These are phyloP conservation scores for Sarcodon aspratus DNA, from an alignment of 768 basidiomycete species.

Conservation along the genomic window DNA sequence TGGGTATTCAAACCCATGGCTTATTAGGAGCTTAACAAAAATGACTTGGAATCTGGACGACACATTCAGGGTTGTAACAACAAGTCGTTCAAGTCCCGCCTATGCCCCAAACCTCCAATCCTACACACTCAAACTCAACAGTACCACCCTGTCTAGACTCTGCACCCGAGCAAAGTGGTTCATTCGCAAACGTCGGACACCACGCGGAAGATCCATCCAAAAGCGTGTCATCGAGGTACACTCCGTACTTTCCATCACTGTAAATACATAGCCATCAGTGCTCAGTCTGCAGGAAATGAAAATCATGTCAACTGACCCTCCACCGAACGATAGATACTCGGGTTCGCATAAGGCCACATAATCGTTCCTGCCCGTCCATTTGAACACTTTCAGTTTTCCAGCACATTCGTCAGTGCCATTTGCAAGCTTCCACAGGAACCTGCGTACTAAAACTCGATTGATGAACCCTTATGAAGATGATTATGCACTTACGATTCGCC, in stretches of 20 bases:
- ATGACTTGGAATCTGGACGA: no score
- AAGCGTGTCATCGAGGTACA: conserved; percentile 78
- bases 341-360: conserved; percentile 84
- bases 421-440: conserved; percentile 68
- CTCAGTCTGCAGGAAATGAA: conserved; percentile 1
- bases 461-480: no score
- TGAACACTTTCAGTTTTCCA: conserved; percentile 45
- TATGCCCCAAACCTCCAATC: conserved; percentile 85
- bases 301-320: conserved; percentile 51
- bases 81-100: conserved; percentile 17
- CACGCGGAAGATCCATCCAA: conserved; percentile 74
- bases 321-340: conserved; percentile 78
- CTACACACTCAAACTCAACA: conserved; percentile 80
- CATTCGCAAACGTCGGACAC: conserved; percentile 84
- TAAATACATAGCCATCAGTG: conserved; percentile 1
- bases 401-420: conserved; percentile 4
- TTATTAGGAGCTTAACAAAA: no score
- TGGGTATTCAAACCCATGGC: no score
- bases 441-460: no score
- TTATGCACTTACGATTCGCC: conserved; percentile 64
- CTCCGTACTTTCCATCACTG: conserved; percentile 80
- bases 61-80: no score
- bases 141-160: conserved; percentile 33
- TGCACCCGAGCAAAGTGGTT: conserved; percentile 51
- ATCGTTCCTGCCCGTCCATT: conserved; percentile 82